These are phyloP conservation scores for Pythium phragmitis DNA, from an alignment of 352 stramenopile species.

Conservation along the genomic window DNA sequence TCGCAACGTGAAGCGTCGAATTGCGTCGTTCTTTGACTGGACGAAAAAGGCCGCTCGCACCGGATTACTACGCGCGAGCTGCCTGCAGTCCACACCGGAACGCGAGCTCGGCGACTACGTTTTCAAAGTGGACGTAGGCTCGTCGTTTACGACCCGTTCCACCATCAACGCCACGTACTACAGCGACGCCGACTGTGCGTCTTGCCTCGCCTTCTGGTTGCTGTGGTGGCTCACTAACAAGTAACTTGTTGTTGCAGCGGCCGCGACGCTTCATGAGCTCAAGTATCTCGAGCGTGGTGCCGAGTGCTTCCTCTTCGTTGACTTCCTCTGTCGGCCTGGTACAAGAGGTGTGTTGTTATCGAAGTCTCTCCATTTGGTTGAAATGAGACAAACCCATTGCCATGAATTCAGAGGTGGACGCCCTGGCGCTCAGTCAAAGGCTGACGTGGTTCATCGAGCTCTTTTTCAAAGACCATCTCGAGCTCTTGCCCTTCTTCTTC, in stretches of 20 bases:
- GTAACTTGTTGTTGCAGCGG: conserved; percentile 31
- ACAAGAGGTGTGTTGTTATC: conserved; percentile 40
- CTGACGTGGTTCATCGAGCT: conserved; percentile 59
- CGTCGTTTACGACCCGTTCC: conserved; percentile 47
- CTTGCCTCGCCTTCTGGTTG: background rate
- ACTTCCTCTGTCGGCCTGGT: conserved; percentile 50
- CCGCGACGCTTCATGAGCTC: conserved; percentile 62
- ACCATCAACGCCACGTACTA: conserved; percentile 61
- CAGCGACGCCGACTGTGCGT: conserved; percentile 68
- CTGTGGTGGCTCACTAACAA: background rate
- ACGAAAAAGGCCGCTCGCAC: conserved; percentile 40
- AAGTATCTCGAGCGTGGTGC: conserved; percentile 70
- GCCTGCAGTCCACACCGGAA: conserved; percentile 34
- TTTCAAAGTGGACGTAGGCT: conserved; percentile 63
- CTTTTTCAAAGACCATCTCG: conserved; percentile 55
- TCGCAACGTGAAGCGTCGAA: conserved; percentile 28
- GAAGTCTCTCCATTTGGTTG: background rate
- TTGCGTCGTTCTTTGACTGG: conserved; percentile 32
- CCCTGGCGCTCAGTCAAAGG: conserved; percentile 35
- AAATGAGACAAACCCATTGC: too few species aligned
- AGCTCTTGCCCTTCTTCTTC: conserved; percentile 56
- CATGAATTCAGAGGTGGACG: conserved; percentile 41
- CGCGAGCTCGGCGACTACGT: conserved; percentile 59
- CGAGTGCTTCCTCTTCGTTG: conserved; percentile 68
- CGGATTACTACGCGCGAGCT: conserved; percentile 45